Evolutionary conservation across 2,329 filamentous ascomycete genomes (phyloP).

Genomic region (Colletotrichum phormii): DNA sequence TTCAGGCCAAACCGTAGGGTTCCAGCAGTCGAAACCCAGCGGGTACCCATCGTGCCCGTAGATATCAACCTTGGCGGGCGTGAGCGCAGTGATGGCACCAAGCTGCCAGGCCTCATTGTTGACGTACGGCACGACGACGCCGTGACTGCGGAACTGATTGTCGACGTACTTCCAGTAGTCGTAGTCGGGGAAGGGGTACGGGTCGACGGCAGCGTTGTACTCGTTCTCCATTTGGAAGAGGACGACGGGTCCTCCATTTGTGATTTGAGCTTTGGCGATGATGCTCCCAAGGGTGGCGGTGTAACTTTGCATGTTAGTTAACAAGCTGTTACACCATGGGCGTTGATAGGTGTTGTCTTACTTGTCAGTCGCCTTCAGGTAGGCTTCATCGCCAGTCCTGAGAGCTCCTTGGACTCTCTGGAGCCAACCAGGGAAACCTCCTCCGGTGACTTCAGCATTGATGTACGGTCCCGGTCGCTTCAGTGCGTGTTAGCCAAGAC

Average conservation of each 20-base stretch:
- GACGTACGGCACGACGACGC: slow-evolving; percentile 77
- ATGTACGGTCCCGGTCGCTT: slow-evolving; percentile 72
- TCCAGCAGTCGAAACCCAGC: slow-evolving; percentile 57
- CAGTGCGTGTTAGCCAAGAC: neutral
- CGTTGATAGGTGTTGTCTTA: slow-evolving; percentile 44
- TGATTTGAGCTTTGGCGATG: slow-evolving; percentile 78
- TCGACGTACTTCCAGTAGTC: slow-evolving; percentile 76
- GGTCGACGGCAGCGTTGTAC: slow-evolving; percentile 53
- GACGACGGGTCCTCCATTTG: slow-evolving; percentile 78
- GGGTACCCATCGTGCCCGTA: slow-evolving; percentile 62
- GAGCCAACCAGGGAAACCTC: slow-evolving; percentile 80
- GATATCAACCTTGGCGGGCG: slow-evolving; percentile 48
- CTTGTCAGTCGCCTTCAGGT: slow-evolving; percentile 70
- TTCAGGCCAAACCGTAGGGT: slow-evolving; percentile 68
- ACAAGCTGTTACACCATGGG: fast-evolving
- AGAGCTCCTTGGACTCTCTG: slow-evolving; percentile 69
- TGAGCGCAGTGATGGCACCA: slow-evolving; percentile 38
- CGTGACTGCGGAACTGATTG: slow-evolving; percentile 70
- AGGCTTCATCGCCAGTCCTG: slow-evolving; percentile 67
- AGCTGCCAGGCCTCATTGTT: slow-evolving; percentile 71
- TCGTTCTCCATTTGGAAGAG: slow-evolving; percentile 81
- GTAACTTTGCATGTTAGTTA: slow-evolving; percentile 55
- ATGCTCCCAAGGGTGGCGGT: slow-evolving; percentile 66
- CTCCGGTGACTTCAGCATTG: slow-evolving; percentile 76
- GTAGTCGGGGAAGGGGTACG: slow-evolving; percentile 65